Percentiles rank a stretch among this genome's conserved stretches.
Evolutionary conservation across 352 stramenopile species (phyloP).

Genomic region (Peronospora destructor): DNA sequence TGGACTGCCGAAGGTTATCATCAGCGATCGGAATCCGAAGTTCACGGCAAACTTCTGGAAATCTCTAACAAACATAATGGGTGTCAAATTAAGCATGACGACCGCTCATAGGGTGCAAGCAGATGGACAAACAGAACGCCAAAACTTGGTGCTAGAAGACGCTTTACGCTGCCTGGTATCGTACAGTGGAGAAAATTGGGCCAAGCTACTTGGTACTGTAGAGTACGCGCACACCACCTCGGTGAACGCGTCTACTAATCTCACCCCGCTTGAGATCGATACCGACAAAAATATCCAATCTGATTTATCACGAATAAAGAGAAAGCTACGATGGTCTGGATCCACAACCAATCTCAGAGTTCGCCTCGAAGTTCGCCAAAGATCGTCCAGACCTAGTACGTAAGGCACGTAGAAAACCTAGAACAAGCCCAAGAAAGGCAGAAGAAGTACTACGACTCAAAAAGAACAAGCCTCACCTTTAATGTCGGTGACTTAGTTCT

Average conservation of each 20-base stretch:
- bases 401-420: conserved; percentile 4
- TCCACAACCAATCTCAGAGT: background rate
- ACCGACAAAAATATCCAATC: too few relatives aligned
- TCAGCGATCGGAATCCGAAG: conserved; percentile 16
- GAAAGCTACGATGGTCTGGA: too few relatives aligned
- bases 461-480: conserved; percentile 4
- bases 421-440: conserved; percentile 4
- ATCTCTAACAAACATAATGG: too few relatives aligned
- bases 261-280: background rate
- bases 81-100: too few relatives aligned
- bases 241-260: background rate
- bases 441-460: too few relatives aligned
- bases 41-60: conserved; percentile 12
- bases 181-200: background rate
- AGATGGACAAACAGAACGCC: too few relatives aligned
- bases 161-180: conserved; percentile 12
- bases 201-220: background rate
- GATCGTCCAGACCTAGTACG: conserved; percentile 10
- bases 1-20: conserved; percentile 6
- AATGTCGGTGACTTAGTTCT: conserved; percentile 7
- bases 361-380: conserved; percentile 4
- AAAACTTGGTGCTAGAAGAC: conserved; percentile 19
- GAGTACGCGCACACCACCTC: background rate
- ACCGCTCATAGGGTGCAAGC: too few relatives aligned
- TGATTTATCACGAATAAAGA: too few relatives aligned